These are phyloP conservation scores for Tricholoma matsutake DNA, from an alignment of 768 basidiomycete genomes.

Conservation along the genomic window DNA sequence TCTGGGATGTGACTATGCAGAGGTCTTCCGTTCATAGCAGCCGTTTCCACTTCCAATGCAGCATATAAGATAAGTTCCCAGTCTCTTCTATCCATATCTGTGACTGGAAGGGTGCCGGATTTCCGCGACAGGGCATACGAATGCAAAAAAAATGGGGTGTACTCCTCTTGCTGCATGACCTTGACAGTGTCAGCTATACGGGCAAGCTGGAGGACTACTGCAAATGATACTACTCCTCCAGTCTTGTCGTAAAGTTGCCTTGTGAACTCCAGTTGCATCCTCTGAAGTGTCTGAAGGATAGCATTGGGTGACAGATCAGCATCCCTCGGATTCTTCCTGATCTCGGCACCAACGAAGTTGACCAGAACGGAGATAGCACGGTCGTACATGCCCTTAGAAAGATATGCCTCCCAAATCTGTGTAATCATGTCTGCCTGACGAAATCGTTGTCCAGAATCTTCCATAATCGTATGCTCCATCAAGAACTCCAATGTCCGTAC, in stretches of 20 bases:
- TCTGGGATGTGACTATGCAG: constrained; percentile 17
- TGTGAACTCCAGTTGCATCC: constrained; percentile 19
- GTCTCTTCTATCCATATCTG: constrained; percentile 35
- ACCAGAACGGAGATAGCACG: constrained; percentile 19
- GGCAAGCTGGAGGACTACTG: constrained; percentile 30
- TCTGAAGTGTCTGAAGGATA: constrained; percentile 14
- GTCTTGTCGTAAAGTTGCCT: constrained; percentile 20
- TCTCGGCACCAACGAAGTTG: constrained; percentile 10
- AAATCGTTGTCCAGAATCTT: background rate
- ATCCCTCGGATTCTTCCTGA: background rate
- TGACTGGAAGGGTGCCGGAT: constrained; percentile 19
- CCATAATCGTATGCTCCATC: background rate
- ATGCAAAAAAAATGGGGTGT: constrained; percentile 40
- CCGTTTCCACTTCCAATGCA: constrained; percentile 34
- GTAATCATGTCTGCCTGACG: constrained; percentile 11
- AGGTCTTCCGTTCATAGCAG: constrained; percentile 24
- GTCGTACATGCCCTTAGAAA: constrained; percentile 27
- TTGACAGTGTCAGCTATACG: constrained; percentile 32
- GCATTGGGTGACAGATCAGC: background rate
- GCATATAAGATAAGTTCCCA: constrained; percentile 47
- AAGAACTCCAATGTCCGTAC: constrained; percentile 22
- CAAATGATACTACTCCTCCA: constrained; percentile 21
- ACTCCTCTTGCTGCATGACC: constrained; percentile 28
- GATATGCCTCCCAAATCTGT: constrained; percentile 27
- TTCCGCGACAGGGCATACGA: constrained; percentile 40